Conservation (phyloP, 805 yeast species). For the Metschnikowia santaceciliae region DNA sequence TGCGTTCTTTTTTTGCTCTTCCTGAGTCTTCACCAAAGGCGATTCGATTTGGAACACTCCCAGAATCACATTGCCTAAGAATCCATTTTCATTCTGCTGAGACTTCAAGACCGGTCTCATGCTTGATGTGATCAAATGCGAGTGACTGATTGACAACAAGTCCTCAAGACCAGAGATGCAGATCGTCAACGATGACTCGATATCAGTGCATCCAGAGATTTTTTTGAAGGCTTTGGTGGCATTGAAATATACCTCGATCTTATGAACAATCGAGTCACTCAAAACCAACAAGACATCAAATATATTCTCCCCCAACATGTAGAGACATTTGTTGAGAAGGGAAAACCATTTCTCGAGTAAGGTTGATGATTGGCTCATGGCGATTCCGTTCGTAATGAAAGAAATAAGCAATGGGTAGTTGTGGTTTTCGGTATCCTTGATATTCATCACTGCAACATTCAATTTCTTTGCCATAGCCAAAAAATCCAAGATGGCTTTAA, state of each 20-base stretch:
- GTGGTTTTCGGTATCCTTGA: conserved; percentile 25
- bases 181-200: conserved; percentile 43
- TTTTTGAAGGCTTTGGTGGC: conserved; percentile 18
- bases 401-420: conserved; percentile 33
- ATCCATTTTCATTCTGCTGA: conserved; percentile 41
- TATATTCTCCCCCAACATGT: conserved; percentile 48
- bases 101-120: conserved; percentile 12
- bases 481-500: conserved; percentile 26
- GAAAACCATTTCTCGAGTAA: conserved; percentile 46
- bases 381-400: conserved; percentile 49
- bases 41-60: conserved; percentile 77
- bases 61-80: conserved; percentile 65
- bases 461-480: conserved; percentile 29
- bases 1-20: conserved; percentile 50
- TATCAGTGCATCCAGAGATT: conserved; percentile 22
- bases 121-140: conserved; percentile 41
- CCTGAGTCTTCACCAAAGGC: conserved; percentile 47
- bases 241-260: conserved; percentile 32
- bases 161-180: conserved; percentile 63
- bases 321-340: conserved; percentile 49
- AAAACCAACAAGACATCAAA: conserved; percentile 54
- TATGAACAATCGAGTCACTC: conserved; percentile 46
- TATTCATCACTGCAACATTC: conserved; percentile 26
- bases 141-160: conserved; percentile 55
- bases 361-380: conserved; percentile 39